Conservation (phyloP, 371 early-diverging fungal species). For the Mortierella sp. region DNA sequence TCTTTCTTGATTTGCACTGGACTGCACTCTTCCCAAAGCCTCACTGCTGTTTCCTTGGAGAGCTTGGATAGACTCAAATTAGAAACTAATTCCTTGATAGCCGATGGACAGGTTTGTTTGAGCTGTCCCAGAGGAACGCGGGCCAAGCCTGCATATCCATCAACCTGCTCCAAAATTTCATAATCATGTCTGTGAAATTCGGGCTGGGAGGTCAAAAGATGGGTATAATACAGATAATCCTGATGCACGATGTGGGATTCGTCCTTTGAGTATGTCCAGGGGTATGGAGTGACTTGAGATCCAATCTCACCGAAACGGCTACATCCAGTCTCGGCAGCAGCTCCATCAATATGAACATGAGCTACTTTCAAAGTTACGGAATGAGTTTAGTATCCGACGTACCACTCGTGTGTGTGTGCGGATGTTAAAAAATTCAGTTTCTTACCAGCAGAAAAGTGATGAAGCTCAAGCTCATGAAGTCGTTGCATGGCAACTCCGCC, state of each 20-base stretch:
- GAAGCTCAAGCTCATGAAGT: slow-evolving; percentile 68
- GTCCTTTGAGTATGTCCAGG: slow-evolving; percentile 77
- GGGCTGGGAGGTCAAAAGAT: slow-evolving; percentile 72
- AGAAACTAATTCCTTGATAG: not conserved
- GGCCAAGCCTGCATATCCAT: slow-evolving; percentile 55
- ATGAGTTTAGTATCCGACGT: no score
- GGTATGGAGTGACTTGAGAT: slow-evolving; percentile 64
- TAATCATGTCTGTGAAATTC: slow-evolving; percentile 57
- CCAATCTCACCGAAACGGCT: slow-evolving; percentile 78
- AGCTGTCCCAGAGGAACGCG: slow-evolving; percentile 13
- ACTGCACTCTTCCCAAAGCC: slow-evolving; percentile 38
- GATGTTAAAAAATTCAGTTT: not conserved
- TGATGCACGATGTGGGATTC: slow-evolving; percentile 62
- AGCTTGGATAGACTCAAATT: not conserved
- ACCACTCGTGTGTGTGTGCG: no score
- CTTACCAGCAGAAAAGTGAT: slow-evolving; percentile 31
- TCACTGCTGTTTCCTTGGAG: not conserved
- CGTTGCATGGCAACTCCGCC: slow-evolving; percentile 84
- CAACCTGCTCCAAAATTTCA: slow-evolving; percentile 59
- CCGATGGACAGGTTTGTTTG: slow-evolving; percentile 21
- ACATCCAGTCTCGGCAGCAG: slow-evolving; percentile 90
- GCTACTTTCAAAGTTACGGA: no score
- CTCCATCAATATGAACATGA: slow-evolving; percentile 84
- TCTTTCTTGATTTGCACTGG: slow-evolving; percentile 44
- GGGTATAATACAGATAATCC: slow-evolving; percentile 74